These are phyloP conservation scores for Phycomyces blakesleeanus DNA, from an alignment of 192 early-diverging fungal genomes.

Conservation along the genomic window DNA sequence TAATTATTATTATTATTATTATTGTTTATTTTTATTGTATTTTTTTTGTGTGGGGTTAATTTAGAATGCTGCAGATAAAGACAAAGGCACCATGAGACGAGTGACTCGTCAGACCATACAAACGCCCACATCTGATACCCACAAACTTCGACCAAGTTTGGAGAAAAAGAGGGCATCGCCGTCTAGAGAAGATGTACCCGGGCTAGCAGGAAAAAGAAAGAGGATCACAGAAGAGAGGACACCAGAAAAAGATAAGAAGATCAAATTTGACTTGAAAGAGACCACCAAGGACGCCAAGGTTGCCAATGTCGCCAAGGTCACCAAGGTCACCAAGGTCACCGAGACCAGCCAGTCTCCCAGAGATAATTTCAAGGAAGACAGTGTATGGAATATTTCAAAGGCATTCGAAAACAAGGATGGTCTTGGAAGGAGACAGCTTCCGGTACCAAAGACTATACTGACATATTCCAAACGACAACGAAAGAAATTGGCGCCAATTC, in stretches of 20 bases:
- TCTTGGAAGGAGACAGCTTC: not conserved
- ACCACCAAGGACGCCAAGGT: not conserved
- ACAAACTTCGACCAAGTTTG: too few species aligned
- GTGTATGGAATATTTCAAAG: constrained; percentile 4
- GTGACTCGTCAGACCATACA: too few species aligned
- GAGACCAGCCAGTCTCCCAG: not conserved
- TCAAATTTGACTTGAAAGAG: not conserved
- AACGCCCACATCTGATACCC: too few species aligned
- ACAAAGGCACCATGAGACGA: too few species aligned
- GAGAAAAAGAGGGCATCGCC: too few species aligned
- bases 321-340: not conserved
- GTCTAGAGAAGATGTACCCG: too few species aligned
- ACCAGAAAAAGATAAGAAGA: not conserved
- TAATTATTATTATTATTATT: too few species aligned
- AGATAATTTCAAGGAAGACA: not conserved
- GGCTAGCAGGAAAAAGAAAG: not conserved
- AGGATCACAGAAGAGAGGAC: not conserved
- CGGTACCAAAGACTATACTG: not conserved
- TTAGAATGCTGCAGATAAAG: too few species aligned
- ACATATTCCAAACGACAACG: not conserved
- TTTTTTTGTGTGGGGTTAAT: too few species aligned
- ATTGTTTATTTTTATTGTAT: too few species aligned
- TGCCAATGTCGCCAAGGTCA: not conserved
- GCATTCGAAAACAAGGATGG: not conserved
- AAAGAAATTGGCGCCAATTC: not conserved